Base-by-base conservation (phyloP, 148 eudicot genomes). In the Cornus florida region DNA sequence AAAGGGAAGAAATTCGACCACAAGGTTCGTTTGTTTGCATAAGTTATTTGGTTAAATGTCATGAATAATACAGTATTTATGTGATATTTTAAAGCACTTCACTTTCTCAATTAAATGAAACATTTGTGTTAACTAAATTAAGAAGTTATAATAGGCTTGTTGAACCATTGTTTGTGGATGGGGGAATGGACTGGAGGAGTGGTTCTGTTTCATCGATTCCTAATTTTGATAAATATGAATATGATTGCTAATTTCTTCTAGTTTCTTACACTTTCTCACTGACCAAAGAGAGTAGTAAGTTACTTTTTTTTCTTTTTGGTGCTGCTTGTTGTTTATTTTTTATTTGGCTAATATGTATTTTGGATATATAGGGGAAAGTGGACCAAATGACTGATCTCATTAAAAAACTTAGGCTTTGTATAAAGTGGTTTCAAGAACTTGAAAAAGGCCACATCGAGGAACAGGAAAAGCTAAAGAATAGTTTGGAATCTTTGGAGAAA, bases 371-470 rank as follows among this genome's bases (percentile, higher is more conserved):
- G 97, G 92, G 88, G 19, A 90, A 91, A 75, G 68, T 86, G 87
- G 91, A 88, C 74, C 92, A 89, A 82, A 78, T 84, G 83, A 69
- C 83, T 22, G 94, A 89, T 70, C 78, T 77, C 32, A 88, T 84
- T 69, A 89, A 84, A 80, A 87, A 72, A 76, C 83, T 90, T 24
- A 85, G 83, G 87, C 86, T 83, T 41, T 92, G 96, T 60, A 56
- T 92, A 50, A 89, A 82, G 62, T 92, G 96, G 94, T 89, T 88
- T 82, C 97, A 88, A 88, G 87, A 89, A 77, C 82, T 83, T 83
- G 91, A 89, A 48, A 76, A 80, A 68, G 82, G 67, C 33, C 87
- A 83, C 32, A 78, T 50, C 67, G 80, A 89, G 74, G 94, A 92
- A 79, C 78, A 81, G 82, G 90, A 89, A 71, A 85, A 82, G 80